Evolutionary conservation across 2,329 filamentous ascomycete species (phyloP), one percentile per base, ranked within the genome.

Genomic region (Atkinsonella texensis): DNA sequence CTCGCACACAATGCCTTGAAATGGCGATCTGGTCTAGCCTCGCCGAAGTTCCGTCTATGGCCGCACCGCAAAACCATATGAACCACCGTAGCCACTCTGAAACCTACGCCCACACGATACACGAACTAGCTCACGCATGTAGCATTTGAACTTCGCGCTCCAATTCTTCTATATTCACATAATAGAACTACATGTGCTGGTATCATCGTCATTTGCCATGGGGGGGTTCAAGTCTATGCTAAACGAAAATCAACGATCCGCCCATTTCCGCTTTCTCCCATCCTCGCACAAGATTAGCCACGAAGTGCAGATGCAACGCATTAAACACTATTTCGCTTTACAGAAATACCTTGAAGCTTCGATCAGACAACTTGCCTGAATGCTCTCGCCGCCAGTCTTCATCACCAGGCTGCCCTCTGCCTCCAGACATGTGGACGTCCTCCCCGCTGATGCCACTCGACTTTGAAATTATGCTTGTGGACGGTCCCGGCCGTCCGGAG

Each of bases 271-370:
- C 32, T 44, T 38, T 44, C 40, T 49, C 28, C 41, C 43, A 20
- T 13, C 33, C 33, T 35, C 33, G 7, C 10, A 23, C n/a, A 28
- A 28, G 28, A 28, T 28, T 28, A 28, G 18, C 40, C n/a, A 12
- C 18, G 5, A 42, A 20, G 10, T 20, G 18, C 3, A 28, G 5
- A 28, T 28, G n/a, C 9, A 42, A 10, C 39, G 8, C 49, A n/a
- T 20, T 41, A 33, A 28, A 15, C 18, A 35, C 18, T 11, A 39
- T 11, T 11, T 20, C 23, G 3, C 33, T n/a, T 48, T 48, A 63
- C 38, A 63, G 52, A 51, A 63, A 63, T 39, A 55, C 59, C 50
- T 56, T 58, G 45, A 58, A 61, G 53, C 61, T 63, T 38, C 58
- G 54, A 17, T 58, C 59, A 2, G 61, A 62, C 12, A 51, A 45